Base-by-base conservation (phyloP, 108 stramenopile species). In the Ochromonas danica region DNA sequence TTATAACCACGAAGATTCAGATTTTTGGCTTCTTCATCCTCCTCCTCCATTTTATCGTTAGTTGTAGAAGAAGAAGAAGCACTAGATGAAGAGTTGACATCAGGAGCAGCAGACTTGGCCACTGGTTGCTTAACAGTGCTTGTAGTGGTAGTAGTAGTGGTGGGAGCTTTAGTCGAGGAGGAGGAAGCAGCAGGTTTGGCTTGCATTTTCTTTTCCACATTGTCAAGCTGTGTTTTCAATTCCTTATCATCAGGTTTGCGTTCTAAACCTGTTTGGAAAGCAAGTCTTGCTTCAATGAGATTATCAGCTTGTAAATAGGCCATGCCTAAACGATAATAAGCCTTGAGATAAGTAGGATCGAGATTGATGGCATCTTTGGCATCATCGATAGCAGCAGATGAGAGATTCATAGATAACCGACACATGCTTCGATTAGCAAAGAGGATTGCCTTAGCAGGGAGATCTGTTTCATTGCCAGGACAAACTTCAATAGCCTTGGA, bases 1-100 rank as follows among this genome's bases (percentile, higher is more conserved):
- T 80, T 80, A 40, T 80, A 80, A 3, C 79, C 79, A 39, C 67
- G 62, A 28, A 80, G 28, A 31, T 61, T 57, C 40, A 60, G 31
- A 6, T 45, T 75, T 6, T 27, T 6, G 6, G 22, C 3, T 28
- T 60, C 72, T 41, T 75, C 72, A 27, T 75, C 43, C 6, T 75
- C 51, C 6, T 75, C 72, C 25, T 75, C 72, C 22, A 14, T 70
- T 6, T 70, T 22, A 70, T 40, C 67, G 6, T 70, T 6, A 22
- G 14, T 42, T 14, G 67, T 70, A 10, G 36, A 28, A 6, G 25
- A 6, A 6, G 3, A 14, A 39, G 51, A 38, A 33, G 72, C 6
- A 6, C 10, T 10, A 27, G 72, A 27, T 28, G 72, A 10, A 31
- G 10, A 6, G 25, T 38, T 38, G 3, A 31, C 31, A 35, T 28